Evolutionary conservation across 148 eudicot genomes (phyloP).

Genomic region (Gaultheria prostrata): DNA sequence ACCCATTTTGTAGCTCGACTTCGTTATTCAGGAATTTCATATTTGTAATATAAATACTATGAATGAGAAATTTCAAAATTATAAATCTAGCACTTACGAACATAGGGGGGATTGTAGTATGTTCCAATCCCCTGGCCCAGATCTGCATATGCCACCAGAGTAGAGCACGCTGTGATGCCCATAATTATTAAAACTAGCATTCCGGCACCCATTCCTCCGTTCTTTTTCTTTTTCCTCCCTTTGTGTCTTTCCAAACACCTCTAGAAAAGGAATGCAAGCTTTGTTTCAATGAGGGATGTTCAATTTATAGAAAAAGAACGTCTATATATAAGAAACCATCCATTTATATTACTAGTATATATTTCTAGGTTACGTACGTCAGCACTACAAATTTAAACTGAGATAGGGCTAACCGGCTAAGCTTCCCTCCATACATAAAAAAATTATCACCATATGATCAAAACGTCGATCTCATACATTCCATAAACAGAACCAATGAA

Average conservation of each 20-base stretch:
- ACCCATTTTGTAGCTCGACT: too few relatives aligned
- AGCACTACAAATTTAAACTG: neutral
- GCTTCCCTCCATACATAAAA: neutral
- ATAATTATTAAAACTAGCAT: neutral
- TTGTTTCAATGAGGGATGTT: neutral
- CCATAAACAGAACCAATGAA: neutral
- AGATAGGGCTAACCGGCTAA: neutral
- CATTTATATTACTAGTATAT: neutral
- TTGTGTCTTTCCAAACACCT: neutral
- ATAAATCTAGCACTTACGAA: neutral
- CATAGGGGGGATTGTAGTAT: constrained; percentile 1
- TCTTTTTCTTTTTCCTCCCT: neutral
- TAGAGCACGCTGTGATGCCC: neutral
- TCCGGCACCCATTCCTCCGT: neutral
- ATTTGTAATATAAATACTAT: neutral
- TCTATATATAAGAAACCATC: neutral
- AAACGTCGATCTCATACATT: neutral
- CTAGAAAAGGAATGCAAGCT: neutral
- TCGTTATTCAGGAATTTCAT: neutral
- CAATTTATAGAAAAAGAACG: neutral
- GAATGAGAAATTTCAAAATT: neutral
- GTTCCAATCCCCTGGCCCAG: neutral
- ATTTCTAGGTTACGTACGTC: neutral
- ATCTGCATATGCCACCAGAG: neutral
- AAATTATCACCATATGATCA: neutral